A percentile compares a stretch with the other conserved stretches of the same genome.
Conservation (phyloP, 331 rosid genomes). For the Telfairia occidentalis region DNA sequence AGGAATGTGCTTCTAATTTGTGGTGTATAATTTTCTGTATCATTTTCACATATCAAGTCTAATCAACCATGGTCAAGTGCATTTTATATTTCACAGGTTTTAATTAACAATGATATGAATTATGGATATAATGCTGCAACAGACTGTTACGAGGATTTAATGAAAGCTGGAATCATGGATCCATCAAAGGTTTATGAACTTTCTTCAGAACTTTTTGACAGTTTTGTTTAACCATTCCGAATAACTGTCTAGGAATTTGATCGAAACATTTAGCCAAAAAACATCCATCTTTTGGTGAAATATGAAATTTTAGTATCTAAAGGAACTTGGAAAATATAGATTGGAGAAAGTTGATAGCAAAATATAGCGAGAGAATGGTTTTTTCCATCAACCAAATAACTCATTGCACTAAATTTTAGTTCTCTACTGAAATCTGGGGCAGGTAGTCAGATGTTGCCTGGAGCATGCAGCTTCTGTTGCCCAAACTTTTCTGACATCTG, state of each 20-base stretch:
- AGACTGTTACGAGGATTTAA: conserved; percentile 69
- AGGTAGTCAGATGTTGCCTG: conserved; percentile 89
- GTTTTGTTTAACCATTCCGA: background rate
- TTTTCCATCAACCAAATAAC: background rate
- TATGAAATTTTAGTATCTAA: background rate
- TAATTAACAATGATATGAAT: conserved; percentile 30
- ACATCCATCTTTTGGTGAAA: background rate
- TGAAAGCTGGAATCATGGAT: conserved; percentile 82
- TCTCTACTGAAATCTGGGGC: conserved; percentile 19
- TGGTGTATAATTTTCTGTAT: background rate
- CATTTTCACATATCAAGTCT: conserved; percentile 4
- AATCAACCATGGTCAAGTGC: conserved; percentile 8
- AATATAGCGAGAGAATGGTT: background rate
- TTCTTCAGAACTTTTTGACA: background rate
- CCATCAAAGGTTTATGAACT: conserved; percentile 59
- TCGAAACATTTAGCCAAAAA: background rate
- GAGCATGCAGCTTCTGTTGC: conserved; percentile 90
- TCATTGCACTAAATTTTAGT: background rate
- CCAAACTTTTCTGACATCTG: conserved; percentile 62
- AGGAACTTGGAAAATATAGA: background rate
- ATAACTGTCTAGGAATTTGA: background rate
- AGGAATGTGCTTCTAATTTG: background rate
- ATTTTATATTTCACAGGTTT: conserved; percentile 36
- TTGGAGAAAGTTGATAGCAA: background rate
- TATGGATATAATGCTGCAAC: conserved; percentile 83